Evolutionary conservation across 345 rosid genomes (phyloP), one percentile per base, ranked within the genome.

Genomic region (Bruguiera gymnorhiza): DNA sequence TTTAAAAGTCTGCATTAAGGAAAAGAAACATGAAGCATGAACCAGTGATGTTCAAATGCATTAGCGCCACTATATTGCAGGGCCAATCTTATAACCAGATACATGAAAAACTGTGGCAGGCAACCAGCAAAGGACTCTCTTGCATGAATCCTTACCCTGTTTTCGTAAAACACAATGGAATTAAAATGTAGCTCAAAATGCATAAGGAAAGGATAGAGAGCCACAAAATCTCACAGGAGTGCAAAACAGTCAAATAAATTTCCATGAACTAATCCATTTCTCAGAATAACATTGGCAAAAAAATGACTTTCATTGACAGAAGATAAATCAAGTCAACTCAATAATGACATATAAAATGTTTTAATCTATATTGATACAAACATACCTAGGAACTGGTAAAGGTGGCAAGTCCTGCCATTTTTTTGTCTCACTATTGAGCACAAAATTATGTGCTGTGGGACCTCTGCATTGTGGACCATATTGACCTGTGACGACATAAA

Each of bases 401-500:
- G 97, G 81, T 56, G 75, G 83, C 77, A 92, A 68, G 82, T 87
- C 86, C 58, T 24, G 63, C 99, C 97, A 95, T 20, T 83, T 74
- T 75, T 92, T 95, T 62, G 97, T 86, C 78, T 85, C 76, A n/a
- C 96, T 90, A 70, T 95, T 97, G 4, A 95, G 89, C 71, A 90
- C 87, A 66, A 95, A 92, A 24, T 89, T 87, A 65, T 70, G 86
- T 58, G 97, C 86, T 37, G 96, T 92, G 66, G 99, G 91, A 0
- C 97, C 97, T 78, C 97, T 85, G 69, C 97, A 92, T 68, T 95
- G 97, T 52, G 99, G 99, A 76, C 97, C 97, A 78, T 86, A 88
- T 66, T 95, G 98, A 64, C 98, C 98, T 0, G 88, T 83, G 32
- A 94, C 90, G 31, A 89, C 71, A 67, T 91, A 94, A 30, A 94